phyloP scores from a whole-genome alignment of 257 asterid species.

The Fraxinus cuspidata region DNA sequence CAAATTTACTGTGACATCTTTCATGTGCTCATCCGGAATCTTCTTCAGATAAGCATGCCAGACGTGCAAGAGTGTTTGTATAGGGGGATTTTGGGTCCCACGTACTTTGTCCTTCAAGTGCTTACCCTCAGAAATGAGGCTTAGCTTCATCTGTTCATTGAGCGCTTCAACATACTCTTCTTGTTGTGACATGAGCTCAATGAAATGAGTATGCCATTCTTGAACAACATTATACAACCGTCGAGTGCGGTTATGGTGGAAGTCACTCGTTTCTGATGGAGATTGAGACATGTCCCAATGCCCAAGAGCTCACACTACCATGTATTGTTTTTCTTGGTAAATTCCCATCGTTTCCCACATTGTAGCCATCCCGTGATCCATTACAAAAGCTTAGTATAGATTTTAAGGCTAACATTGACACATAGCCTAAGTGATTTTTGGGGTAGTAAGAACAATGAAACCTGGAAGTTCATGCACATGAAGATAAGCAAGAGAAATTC shows the following conservation, averaged over 20 bases:
- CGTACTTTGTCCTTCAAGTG: conserved; percentile 69
- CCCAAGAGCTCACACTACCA: too few species aligned
- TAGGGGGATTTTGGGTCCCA: conserved; percentile 67
- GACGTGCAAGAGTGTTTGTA: conserved; percentile 57
- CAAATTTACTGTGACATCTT: conserved; percentile 62
- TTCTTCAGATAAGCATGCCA: conserved; percentile 74
- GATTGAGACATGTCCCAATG: too few species aligned
- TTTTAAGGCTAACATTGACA: background rate
- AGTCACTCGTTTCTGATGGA: too few species aligned
- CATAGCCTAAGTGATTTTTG: background rate
- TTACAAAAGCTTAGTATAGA: background rate
- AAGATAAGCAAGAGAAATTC: background rate
- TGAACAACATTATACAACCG: conserved; percentile 77
- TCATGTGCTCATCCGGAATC: conserved; percentile 81
- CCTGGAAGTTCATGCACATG: too few species aligned
- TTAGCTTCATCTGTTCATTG: conserved; percentile 75
- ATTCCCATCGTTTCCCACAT: conserved; percentile 86
- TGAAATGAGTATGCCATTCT: conserved; percentile 74
- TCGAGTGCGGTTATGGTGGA: conserved; percentile 44
- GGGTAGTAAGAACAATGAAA: background rate
- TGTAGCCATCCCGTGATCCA: conserved; percentile 67
- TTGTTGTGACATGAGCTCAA: conserved; percentile 66
- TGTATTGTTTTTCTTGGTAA: too few species aligned
- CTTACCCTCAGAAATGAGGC: conserved; percentile 77
- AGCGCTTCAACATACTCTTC: conserved; percentile 68